phyloP scores from a whole-genome alignment of 768 basidiomycete genomes.

The Phylloporus rhodoxanthus region DNA sequence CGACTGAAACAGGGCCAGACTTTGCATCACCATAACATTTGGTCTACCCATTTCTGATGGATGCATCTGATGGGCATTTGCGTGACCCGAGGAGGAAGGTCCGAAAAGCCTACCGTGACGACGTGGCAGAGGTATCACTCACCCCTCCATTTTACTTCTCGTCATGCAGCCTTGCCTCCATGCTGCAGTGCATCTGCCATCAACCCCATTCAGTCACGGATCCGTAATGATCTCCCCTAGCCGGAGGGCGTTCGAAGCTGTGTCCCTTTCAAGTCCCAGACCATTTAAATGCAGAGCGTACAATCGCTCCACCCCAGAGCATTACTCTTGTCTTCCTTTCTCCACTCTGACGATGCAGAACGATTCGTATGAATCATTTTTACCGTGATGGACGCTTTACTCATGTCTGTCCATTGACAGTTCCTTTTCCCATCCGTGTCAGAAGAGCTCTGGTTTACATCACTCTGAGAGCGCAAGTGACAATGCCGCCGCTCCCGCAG shows the following conservation, averaged over 20 bases:
- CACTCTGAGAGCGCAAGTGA: background rate
- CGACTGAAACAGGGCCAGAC: background rate
- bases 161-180: background rate
- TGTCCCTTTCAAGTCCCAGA: background rate
- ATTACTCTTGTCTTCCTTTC: background rate
- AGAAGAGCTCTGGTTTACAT: background rate
- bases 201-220: background rate
- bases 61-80: background rate
- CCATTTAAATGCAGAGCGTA: slow-evolving; percentile 7
- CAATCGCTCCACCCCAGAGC: background rate
- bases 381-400: background rate
- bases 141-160: background rate
- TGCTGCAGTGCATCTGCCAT: background rate
- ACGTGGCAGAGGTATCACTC: background rate
- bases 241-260: slow-evolving; percentile 7
- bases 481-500: background rate
- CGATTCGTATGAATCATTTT: slow-evolving; percentile 4
- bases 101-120: background rate
- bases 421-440: background rate
- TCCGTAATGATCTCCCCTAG: background rate
- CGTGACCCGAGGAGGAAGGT: background rate
- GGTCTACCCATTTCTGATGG: background rate
- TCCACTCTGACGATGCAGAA: slow-evolving; percentile 8
- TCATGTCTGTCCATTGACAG: slow-evolving; percentile 7
- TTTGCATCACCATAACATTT: background rate